Base-by-base conservation (phyloP, 306 rosid genomes). In the Adenanthera pavonina region DNA sequence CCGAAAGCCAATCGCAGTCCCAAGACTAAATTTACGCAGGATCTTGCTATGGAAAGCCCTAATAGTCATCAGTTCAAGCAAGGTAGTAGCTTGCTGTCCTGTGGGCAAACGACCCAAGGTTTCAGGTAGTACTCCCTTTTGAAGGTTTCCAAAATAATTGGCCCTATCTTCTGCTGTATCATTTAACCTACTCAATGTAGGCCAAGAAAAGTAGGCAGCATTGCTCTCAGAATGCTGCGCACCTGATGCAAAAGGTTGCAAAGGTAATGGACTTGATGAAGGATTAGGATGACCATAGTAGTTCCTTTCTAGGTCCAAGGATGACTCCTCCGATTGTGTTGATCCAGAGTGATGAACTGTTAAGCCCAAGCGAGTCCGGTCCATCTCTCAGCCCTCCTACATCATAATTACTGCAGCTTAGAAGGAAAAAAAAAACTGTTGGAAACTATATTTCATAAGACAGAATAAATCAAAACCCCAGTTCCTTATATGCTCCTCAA, bases 31-130 rank as follows among this genome's bases (percentile, higher is more conserved):
- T 14, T 89, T 85, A 17, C 99, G 98, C 88, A 96, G 79, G 66
- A 89, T 90, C 90, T 96, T 96, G 92, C 99, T 96, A 81, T 96
- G 99, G 80, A 96, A 96, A 36, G 99, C 99, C 87, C 99, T 93
- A 54, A 96, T 96, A 79, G 98, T 96, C 99, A 96, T 96, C 80
- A 96, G 88, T 82, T 96, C 99, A 77, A 92, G 99, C 85, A 96
- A 93, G 84, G 99, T 91, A 60, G 98, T 96, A 78, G 99, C 98
- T 82, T 85, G 98, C 81, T 89, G 97, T 70, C 99, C 99, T 66
- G 96, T 82, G 43, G 99, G 99, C 88, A 96, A 84, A 57, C 87
- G 82, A 76, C 97, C 97, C 77, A 92, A 79, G 78, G 92, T 93
- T 87, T 96, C 99, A 69, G 99, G 99, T 52, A 96, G 93, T 78